Percentiles rank a stretch among this genome's conserved stretches.
phyloP scores from a whole-genome alignment of 202 grass and related monocot species.

The Musa balbisiana region DNA sequence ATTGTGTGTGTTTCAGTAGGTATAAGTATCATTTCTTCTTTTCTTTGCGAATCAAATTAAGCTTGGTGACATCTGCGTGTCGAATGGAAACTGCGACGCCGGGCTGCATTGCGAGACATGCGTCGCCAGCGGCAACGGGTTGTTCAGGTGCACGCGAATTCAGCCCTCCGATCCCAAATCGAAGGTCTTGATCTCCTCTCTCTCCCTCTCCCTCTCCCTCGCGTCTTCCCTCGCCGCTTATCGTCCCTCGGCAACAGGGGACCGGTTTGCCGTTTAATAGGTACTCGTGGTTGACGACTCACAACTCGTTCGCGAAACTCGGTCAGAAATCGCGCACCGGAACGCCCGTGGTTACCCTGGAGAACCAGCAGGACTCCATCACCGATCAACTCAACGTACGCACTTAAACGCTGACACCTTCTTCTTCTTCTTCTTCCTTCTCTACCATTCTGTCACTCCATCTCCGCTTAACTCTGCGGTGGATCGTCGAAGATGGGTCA shows the following conservation, averaged over 20 bases:
- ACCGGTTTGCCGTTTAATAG: constrained; percentile 57
- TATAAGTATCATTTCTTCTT: neutral
- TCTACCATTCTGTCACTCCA: neutral
- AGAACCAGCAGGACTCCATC: constrained; percentile 80
- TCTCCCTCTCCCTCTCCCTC: neutral
- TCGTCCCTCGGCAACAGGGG: constrained; percentile 21
- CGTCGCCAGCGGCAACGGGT: constrained; percentile 20
- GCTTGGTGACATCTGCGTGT: constrained; percentile 44
- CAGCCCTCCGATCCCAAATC: constrained; percentile 47
- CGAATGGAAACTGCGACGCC: constrained; percentile 38
- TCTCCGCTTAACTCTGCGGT: neutral
- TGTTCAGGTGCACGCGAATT: constrained; percentile 48
- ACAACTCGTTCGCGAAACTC: constrained; percentile 65
- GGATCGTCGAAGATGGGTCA: neutral
- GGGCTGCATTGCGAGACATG: constrained; percentile 59
- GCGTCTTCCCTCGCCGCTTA: neutral
- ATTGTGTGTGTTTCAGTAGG: too few species aligned
- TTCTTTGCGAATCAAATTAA: neutral
- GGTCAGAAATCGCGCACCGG: constrained; percentile 46
- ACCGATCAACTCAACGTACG: constrained; percentile 61
- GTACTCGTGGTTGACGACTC: constrained; percentile 91
- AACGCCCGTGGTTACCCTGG: constrained; percentile 8
- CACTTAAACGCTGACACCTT: neutral
- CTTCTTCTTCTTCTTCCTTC: neutral
- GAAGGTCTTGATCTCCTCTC: constrained; percentile 13